These are phyloP conservation scores for Colletotrichum liriopes DNA, from an alignment of 2,329 filamentous ascomycete genomes.

Conservation along the genomic window DNA sequence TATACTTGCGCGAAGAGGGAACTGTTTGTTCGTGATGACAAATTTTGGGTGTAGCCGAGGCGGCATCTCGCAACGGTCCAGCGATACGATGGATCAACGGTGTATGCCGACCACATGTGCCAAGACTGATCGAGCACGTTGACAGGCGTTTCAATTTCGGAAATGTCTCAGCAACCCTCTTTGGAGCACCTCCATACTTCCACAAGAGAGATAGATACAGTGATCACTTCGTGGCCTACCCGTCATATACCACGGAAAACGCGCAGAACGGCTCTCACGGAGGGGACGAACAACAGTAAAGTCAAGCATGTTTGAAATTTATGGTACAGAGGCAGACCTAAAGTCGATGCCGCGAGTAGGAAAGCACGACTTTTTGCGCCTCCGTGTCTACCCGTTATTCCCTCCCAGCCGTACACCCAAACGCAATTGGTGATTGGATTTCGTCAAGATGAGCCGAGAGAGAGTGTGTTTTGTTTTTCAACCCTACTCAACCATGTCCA, in stretches of 20 bases:
- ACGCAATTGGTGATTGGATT: conserved; percentile 1
- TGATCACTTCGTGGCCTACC: too few species aligned
- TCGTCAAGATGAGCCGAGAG: conserved; percentile 28
- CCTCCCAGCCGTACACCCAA: conserved; percentile 30
- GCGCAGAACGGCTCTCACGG: neutral
- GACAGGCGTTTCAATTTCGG: too few species aligned
- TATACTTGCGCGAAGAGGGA: neutral
- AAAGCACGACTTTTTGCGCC: conserved; percentile 41
- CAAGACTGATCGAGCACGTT: too few species aligned
- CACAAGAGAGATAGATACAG: too few species aligned
- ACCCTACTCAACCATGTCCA: conserved; percentile 42
- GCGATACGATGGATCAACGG: too few species aligned
- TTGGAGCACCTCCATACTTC: too few species aligned
- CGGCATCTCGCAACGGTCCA: too few species aligned
- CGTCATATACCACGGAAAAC: neutral
- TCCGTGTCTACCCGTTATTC: conserved; percentile 30
- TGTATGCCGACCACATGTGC: too few species aligned
- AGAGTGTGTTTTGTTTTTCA: conserved; percentile 25
- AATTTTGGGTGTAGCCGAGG: too few species aligned
- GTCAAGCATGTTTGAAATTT: conserved; percentile 41
- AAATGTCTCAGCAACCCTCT: too few species aligned
- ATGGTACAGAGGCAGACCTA: conserved; percentile 43
- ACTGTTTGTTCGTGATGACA: too few species aligned
- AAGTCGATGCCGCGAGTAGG: conserved; percentile 37
- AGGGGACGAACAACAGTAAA: neutral